These are phyloP conservation scores for Boletus barrowsii DNA, from an alignment of 768 basidiomycete genomes.

Conservation along the genomic window DNA sequence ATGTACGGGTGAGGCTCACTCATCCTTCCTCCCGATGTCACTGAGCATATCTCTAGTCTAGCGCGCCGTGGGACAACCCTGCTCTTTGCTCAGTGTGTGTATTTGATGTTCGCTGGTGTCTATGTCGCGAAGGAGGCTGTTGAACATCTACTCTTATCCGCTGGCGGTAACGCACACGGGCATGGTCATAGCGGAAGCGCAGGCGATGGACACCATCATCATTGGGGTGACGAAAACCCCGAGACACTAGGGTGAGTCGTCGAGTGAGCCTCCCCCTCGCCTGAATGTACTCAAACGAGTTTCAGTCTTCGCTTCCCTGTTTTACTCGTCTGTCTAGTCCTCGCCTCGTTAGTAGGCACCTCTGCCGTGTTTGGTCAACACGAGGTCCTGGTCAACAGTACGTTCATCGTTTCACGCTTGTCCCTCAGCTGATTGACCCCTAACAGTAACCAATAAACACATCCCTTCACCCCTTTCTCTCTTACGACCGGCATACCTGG, in stretches of 20 bases:
- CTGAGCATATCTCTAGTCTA: slow-evolving; percentile 39
- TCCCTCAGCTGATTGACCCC: slow-evolving; percentile 2
- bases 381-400: slow-evolving; percentile 60
- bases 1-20: slow-evolving; percentile 59
- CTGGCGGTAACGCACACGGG: slow-evolving; percentile 72
- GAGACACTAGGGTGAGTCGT: slow-evolving; percentile 39
- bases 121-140: slow-evolving; percentile 98
- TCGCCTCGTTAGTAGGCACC: slow-evolving; percentile 56
- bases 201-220: slow-evolving; percentile 54
- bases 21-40: slow-evolving; percentile 18
- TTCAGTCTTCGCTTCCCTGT: slow-evolving; percentile 66
- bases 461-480: slow-evolving; percentile 53
- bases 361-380: slow-evolving; percentile 63
- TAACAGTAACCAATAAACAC: slow-evolving; percentile 57
- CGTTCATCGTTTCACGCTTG: slow-evolving; percentile 23
- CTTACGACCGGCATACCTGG: slow-evolving; percentile 31
- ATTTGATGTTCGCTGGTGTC: slow-evolving; percentile 89
- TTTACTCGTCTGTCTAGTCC: slow-evolving; percentile 50
- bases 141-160: slow-evolving; percentile 82
- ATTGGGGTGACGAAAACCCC: slow-evolving; percentile 57
- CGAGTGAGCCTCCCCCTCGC: no score
- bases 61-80: slow-evolving; percentile 66
- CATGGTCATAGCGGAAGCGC: slow-evolving; percentile 47
- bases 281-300: not conserved
- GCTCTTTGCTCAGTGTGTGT: slow-evolving; percentile 88